Percentiles rank a stretch among this genome's conserved stretches.
phyloP scores from a whole-genome alignment of 2,329 filamentous ascomycete species.

The Microsporum audouinii region DNA sequence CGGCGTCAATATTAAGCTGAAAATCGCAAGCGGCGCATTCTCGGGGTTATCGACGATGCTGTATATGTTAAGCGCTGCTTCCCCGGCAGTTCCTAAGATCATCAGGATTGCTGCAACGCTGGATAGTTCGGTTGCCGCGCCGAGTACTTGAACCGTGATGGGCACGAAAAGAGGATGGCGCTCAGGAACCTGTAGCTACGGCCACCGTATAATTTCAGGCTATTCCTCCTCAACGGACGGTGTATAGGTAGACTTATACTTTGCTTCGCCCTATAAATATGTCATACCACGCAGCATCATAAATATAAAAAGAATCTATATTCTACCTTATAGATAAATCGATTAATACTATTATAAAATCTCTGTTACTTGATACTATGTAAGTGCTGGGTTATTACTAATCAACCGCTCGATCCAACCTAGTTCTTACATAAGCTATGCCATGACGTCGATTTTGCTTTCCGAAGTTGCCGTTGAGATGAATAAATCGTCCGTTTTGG shows the following conservation, averaged over 20 bases:
- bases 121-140: neutral
- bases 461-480: neutral
- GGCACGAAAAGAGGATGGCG: slow-evolving; percentile 7
- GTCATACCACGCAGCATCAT: too few species aligned
- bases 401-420: neutral
- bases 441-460: neutral
- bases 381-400: too few species aligned
- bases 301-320: too few species aligned
- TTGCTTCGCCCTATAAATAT: too few species aligned
- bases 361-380: too few species aligned
- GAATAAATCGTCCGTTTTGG: neutral
- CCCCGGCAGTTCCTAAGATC: neutral
- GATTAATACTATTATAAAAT: too few species aligned
- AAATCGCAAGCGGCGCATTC: slow-evolving; percentile 3
- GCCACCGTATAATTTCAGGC: neutral
- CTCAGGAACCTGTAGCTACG: neutral
- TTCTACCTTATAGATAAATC: too few species aligned
- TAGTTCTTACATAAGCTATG: neutral
- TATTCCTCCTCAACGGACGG: neutral
- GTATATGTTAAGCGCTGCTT: slow-evolving; percentile 4
- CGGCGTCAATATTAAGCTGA: neutral
- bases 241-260: neutral
- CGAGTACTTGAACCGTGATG: slow-evolving; percentile 1
- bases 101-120: neutral
- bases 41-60: slow-evolving; percentile 5